These are phyloP conservation scores for Scutellaria galericulata DNA, from an alignment of 257 asterid genomes.

Conservation along the genomic window DNA sequence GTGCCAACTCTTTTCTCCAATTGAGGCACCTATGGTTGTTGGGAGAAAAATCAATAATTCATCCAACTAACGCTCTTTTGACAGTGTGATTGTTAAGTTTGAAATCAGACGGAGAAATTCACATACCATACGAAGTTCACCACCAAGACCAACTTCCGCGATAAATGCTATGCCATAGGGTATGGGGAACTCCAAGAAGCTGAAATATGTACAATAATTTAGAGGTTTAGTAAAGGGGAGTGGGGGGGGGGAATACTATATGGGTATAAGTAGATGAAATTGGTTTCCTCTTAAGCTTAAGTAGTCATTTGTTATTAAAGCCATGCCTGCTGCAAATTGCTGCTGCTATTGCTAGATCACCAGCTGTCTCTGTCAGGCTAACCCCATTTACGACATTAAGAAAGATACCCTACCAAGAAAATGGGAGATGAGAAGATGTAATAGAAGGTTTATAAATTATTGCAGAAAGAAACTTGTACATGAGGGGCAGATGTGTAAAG, in stretches of 20 bases:
- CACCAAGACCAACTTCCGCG: constrained; percentile 92
- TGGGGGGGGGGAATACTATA: too few relatives aligned
- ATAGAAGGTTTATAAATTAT: not conserved
- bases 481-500: constrained; percentile 28
- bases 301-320: too few relatives aligned
- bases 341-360: constrained; percentile 94
- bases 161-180: constrained; percentile 85
- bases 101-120: constrained; percentile 8
- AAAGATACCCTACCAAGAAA: constrained; percentile 64
- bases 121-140: constrained; percentile 85
- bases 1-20: constrained; percentile 82
- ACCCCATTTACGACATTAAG: constrained; percentile 80
- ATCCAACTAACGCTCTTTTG: not conserved
- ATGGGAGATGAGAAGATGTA: constrained; percentile 29
- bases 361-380: constrained; percentile 81
- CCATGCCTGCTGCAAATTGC: constrained; percentile 29
- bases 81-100: constrained; percentile 2
- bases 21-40: constrained; percentile 67
- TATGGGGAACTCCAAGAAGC: constrained; percentile 92
- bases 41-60: not conserved
- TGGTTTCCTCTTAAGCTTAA: too few relatives aligned
- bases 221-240: not conserved
- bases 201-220: constrained; percentile 40
- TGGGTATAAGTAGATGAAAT: too few relatives aligned
- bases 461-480: constrained; percentile 14